A percentile compares a stretch with the other conserved stretches of the same genome.
phyloP scores from a whole-genome alignment of 1,139 yeast species.

The Saccharomyces hybrid region DNA sequence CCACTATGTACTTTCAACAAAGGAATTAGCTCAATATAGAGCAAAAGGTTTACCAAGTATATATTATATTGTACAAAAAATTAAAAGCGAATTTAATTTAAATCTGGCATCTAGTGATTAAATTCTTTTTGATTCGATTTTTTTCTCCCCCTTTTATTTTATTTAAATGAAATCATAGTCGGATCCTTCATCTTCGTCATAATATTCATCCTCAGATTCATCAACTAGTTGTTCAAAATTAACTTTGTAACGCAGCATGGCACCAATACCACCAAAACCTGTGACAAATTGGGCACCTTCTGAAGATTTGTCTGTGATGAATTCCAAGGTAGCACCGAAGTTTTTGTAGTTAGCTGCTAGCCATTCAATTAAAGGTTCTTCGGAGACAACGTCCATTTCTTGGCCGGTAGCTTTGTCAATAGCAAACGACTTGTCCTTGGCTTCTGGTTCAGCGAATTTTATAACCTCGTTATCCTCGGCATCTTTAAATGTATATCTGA shows the following conservation, averaged over 20 bases:
- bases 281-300: slow-evolving; percentile 98
- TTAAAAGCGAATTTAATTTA: slow-evolving; percentile 1
- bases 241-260: slow-evolving; percentile 88
- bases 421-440: slow-evolving; percentile 65
- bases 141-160: not conserved
- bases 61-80: slow-evolving; percentile 6
- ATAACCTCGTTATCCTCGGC: slow-evolving; percentile 71
- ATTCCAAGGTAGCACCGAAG: slow-evolving; percentile 92
- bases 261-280: slow-evolving; percentile 99
- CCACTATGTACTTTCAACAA: not conserved
- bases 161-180: slow-evolving; percentile 34
- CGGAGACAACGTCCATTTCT: slow-evolving; percentile 81
- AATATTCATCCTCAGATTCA: slow-evolving; percentile 85
- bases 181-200: slow-evolving; percentile 62
- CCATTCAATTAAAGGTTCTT: slow-evolving; percentile 89
- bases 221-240: slow-evolving; percentile 92
- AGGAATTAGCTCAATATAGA: not conserved
- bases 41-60: slow-evolving; percentile 4
- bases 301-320: slow-evolving; percentile 90
- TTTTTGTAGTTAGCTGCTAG: slow-evolving; percentile 91
- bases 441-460: slow-evolving; percentile 64
- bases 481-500: slow-evolving; percentile 80
- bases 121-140: not conserved
- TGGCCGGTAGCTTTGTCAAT: slow-evolving; percentile 79
- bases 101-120: not conserved